Conservation (phyloP, 108 stramenopile species). For the Cafeteria roenbergensis region DNA sequence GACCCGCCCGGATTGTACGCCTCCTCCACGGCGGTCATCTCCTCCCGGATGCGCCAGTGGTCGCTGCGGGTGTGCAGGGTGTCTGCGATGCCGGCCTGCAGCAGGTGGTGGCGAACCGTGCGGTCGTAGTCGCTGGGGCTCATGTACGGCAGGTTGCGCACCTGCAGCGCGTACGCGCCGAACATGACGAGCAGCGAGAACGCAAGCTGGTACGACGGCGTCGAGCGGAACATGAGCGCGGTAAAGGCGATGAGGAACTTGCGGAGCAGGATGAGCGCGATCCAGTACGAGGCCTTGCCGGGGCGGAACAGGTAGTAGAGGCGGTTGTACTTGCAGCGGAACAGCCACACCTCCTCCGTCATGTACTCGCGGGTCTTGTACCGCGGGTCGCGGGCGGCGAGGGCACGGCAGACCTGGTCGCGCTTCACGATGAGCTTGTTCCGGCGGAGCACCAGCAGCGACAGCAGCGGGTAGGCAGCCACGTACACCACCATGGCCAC, state of each 20-base stretch:
- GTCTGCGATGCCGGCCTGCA: too few species aligned
- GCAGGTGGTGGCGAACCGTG: too few species aligned
- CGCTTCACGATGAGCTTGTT: constrained; percentile 3
- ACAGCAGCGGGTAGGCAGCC: neutral
- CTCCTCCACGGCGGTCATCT: too few species aligned
- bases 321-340: neutral
- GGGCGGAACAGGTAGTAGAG: constrained; percentile 12
- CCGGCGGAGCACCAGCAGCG: neutral
- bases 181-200: constrained; percentile 3
- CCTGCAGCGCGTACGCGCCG: neutral
- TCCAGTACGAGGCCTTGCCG: neutral
- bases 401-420: constrained; percentile 1
- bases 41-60: too few species aligned
- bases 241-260: constrained; percentile 4
- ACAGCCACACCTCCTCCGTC: neutral
- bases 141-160: constrained; percentile 6
- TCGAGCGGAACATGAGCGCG: constrained; percentile 3
- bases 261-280: neutral
- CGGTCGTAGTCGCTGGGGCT: neutral
- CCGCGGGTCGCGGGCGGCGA: neutral
- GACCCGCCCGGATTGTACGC: too few species aligned
- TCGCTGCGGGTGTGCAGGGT: too few species aligned
- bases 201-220: constrained; percentile 5
- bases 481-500: neutral
- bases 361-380: neutral